phyloP scores from a whole-genome alignment of 1,284 basidiomycete genomes.

The Vanrija humicola region DNA sequence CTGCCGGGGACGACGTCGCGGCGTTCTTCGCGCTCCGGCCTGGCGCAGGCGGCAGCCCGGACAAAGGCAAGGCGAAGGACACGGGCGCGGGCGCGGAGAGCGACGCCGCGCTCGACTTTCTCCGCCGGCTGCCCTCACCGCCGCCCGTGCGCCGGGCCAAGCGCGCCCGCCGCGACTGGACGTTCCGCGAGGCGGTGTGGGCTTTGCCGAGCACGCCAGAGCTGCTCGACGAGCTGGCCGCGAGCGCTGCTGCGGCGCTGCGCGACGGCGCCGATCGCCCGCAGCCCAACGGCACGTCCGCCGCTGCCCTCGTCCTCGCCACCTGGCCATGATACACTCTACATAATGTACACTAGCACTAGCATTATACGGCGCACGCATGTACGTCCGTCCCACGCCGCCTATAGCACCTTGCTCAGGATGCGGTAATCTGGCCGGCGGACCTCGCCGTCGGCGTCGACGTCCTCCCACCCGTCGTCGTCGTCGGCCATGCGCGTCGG shows the following conservation, averaged over 20 bases:
- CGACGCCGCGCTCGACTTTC: background rate
- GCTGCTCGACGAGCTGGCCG: background rate
- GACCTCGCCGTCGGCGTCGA: slow-evolving; percentile 13
- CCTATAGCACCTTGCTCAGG: slow-evolving; percentile 24
- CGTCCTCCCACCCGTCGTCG: slow-evolving; percentile 18
- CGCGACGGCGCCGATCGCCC: background rate
- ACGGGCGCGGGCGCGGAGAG: no score
- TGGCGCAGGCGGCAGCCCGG: slow-evolving; percentile 3
- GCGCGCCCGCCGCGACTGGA: slow-evolving; percentile 28
- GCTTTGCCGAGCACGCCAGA: background rate
- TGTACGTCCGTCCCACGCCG: no score
- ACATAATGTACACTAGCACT: background rate
- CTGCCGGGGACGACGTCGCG: slow-evolving; percentile 19
- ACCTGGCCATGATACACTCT: background rate
- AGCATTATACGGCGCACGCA: no score
- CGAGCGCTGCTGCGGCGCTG: no score
- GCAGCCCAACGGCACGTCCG: background rate
- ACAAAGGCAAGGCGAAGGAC: background rate
- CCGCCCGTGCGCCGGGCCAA: background rate
- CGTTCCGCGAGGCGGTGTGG: slow-evolving; percentile 30
- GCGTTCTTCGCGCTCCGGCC: slow-evolving; percentile 43
- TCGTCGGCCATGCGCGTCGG: slow-evolving; percentile 36
- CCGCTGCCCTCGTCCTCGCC: slow-evolving; percentile 1
- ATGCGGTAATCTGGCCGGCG: slow-evolving; percentile 26
- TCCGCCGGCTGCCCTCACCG: background rate